A percentile compares a stretch with the other conserved stretches of the same genome.
Conservation (phyloP, 345 rosid genomes). For the Orychophragmus violaceus region DNA sequence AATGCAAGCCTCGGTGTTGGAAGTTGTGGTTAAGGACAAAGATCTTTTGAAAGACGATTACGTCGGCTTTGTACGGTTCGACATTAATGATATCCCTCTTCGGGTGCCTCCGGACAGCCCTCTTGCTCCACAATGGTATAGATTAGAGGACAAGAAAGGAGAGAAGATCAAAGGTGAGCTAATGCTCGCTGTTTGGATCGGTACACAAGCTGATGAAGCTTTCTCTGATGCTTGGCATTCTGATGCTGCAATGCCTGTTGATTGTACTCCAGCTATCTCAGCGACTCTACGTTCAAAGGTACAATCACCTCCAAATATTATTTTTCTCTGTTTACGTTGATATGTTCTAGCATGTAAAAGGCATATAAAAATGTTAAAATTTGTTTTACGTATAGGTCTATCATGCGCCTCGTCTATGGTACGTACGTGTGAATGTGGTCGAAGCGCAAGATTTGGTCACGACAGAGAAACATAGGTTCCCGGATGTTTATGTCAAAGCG, state of each 20-base stretch:
- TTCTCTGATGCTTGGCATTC: conserved; percentile 99
- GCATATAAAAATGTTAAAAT: not conserved
- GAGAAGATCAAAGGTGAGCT: conserved; percentile 82
- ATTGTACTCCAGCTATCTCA: conserved; percentile 48
- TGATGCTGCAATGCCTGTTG: conserved; percentile 77
- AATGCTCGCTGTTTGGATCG: conserved; percentile 98
- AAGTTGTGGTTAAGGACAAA: conserved; percentile 85
- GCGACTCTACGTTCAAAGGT: conserved; percentile 78
- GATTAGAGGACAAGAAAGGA: conserved; percentile 77
- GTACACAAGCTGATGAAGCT: conserved; percentile 98
- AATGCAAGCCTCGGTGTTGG: conserved; percentile 82
- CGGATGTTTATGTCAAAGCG: conserved; percentile 82
- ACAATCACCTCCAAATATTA: not conserved
- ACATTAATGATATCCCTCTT: conserved; percentile 76
- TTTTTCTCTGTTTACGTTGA: not conserved
- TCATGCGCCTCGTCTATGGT: conserved; percentile 90
- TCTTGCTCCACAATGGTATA: conserved; percentile 95
- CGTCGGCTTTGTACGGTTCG: conserved; percentile 77
- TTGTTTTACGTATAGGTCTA: conserved; percentile 35
- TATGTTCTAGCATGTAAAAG: not conserved
- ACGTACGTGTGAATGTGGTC: conserved; percentile 78
- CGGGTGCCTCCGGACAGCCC: conserved; percentile 99
- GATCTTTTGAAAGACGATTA: conserved; percentile 82
- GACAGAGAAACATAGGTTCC: conserved; percentile 65
- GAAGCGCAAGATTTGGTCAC: conserved; percentile 93